phyloP scores from a whole-genome alignment of 768 basidiomycete genomes.

The Leccinum rimulosum region DNA sequence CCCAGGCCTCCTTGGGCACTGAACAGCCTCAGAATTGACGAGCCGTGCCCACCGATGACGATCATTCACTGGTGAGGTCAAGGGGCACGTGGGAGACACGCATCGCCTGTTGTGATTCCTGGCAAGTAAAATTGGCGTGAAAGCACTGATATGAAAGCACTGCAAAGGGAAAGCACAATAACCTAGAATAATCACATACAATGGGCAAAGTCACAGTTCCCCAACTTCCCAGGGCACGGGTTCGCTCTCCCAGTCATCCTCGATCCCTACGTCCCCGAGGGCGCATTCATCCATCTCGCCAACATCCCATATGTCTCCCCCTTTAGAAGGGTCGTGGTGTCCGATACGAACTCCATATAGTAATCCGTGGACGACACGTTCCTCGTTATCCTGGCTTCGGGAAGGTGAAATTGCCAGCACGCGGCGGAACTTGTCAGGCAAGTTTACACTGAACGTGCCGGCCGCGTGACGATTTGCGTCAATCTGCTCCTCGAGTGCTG shows the following conservation, averaged over 20 bases:
- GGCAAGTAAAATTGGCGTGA: constrained; percentile 26
- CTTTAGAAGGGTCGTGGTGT: constrained; percentile 61
- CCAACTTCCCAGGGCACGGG: constrained; percentile 80
- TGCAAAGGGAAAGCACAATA: constrained; percentile 27
- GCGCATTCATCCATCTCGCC: constrained; percentile 55
- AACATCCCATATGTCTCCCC: constrained; percentile 74
- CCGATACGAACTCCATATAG: constrained; percentile 54
- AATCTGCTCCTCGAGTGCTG: constrained; percentile 10
- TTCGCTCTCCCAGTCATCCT: constrained; percentile 74
- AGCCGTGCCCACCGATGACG: not conserved
- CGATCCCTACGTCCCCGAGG: constrained; percentile 47
- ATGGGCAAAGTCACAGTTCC: constrained; percentile 50
- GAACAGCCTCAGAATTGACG: constrained; percentile 11
- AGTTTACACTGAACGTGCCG: constrained; percentile 48
- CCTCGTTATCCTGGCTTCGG: constrained; percentile 42
- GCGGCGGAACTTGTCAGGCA: constrained; percentile 64
- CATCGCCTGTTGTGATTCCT: constrained; percentile 17
- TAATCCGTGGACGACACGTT: constrained; percentile 56
- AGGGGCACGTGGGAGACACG: constrained; percentile 28
- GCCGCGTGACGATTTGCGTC: constrained; percentile 35
- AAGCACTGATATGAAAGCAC: constrained; percentile 33
- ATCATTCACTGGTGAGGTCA: not conserved
- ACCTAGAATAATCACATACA: constrained; percentile 31
- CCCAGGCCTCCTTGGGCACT: constrained; percentile 12
- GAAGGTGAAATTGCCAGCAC: constrained; percentile 60